Percentiles rank a stretch among this genome's conserved stretches.
phyloP scores from a whole-genome alignment of 768 basidiomycete genomes.

The Asterophora parasitica region DNA sequence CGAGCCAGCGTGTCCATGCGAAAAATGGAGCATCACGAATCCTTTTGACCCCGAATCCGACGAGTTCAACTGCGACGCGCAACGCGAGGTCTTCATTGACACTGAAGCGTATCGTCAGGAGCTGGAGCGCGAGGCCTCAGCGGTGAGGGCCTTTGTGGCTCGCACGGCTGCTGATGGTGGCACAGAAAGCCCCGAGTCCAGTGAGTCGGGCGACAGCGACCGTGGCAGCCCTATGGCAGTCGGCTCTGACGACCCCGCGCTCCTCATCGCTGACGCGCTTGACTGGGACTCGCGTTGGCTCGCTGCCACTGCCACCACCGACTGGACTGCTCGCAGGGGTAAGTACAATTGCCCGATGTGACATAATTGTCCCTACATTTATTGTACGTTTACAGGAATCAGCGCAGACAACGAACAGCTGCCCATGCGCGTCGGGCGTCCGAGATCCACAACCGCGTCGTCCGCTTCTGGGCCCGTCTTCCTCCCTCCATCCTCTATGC shows the following conservation, averaged over 20 bases:
- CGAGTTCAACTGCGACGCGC: constrained; percentile 60
- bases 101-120: constrained; percentile 32
- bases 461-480: constrained; percentile 14
- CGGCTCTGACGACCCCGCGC: constrained; percentile 37
- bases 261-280: constrained; percentile 33
- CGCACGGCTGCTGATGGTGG: constrained; percentile 16
- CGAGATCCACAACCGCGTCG: constrained; percentile 21
- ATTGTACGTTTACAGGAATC: constrained; percentile 11
- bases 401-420: constrained; percentile 7
- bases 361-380: constrained; percentile 1
- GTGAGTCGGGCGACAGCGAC: constrained; percentile 42
- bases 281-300: constrained; percentile 21
- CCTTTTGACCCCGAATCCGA: constrained; percentile 80
- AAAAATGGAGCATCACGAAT: constrained; percentile 62
- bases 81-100: constrained; percentile 64
- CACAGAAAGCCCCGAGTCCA: constrained; percentile 32
- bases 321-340: constrained; percentile 8
- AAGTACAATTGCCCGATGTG: background rate
- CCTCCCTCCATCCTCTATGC: constrained; percentile 17
- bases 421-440: constrained; percentile 13
- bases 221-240: constrained; percentile 45
- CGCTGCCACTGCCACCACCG: constrained; percentile 6
- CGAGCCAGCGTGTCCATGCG: constrained; percentile 36
- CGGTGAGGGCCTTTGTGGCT: constrained; percentile 19
- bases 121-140: constrained; percentile 17